Percentiles rank a stretch among this genome's conserved stretches.
These are phyloP conservation scores for Mortierella sp. DNA, from an alignment of 371 early-diverging fungal genomes.

Conservation along the genomic window DNA sequence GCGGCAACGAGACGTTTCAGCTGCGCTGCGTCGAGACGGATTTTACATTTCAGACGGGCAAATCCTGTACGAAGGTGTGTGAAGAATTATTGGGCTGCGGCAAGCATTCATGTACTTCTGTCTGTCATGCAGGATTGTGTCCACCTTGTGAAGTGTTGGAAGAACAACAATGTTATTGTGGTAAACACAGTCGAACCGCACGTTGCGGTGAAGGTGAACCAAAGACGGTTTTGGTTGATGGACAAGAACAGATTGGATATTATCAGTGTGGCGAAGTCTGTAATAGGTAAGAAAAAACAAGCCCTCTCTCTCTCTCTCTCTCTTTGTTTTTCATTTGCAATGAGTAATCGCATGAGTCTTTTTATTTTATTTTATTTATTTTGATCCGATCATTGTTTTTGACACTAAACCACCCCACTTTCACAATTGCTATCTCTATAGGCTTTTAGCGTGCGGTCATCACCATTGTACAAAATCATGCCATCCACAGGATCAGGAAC, in stretches of 20 bases:
- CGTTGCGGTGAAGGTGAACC: conserved; percentile 70
- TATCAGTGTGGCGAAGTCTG: conserved; percentile 74
- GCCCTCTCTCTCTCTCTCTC: too few relatives aligned
- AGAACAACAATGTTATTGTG: conserved; percentile 78
- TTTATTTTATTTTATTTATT: conserved; percentile 52
- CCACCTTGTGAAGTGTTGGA: conserved; percentile 68
- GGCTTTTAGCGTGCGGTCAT: conserved; percentile 74
- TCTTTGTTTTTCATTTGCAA: too few relatives aligned
- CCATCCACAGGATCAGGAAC: conserved; percentile 67
- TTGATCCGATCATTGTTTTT: conserved; percentile 79
- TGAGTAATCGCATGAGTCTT: neutral
- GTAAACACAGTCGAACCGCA: conserved; percentile 63
- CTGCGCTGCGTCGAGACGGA: conserved; percentile 77
- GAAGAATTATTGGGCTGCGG: conserved; percentile 79
- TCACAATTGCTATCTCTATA: too few relatives aligned
- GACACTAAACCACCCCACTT: conserved; percentile 71
- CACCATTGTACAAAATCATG: conserved; percentile 82
- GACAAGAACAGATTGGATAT: conserved; percentile 54
- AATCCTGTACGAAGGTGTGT: conserved; percentile 75
- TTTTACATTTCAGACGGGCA: conserved; percentile 62
- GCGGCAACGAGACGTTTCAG: conserved; percentile 76
- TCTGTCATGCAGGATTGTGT: conserved; percentile 79
- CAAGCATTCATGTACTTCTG: conserved; percentile 69
- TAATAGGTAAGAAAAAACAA: conserved; percentile 55
- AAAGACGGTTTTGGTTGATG: conserved; percentile 29